Base-by-base conservation (phyloP, 23 red algal species). In the Gracilaria gracilis region DNA sequence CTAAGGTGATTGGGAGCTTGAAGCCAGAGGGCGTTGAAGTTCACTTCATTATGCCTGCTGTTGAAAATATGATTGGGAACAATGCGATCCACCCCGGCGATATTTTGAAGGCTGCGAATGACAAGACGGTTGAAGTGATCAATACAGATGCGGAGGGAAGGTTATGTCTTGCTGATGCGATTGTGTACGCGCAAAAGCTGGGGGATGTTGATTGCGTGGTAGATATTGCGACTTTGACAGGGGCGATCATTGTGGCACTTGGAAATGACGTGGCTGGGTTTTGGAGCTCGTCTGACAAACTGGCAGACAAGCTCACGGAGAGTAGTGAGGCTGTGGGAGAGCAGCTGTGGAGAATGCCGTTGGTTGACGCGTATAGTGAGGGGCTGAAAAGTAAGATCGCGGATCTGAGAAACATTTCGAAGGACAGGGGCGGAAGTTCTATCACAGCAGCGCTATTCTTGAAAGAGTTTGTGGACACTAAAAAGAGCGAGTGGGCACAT, bases 371-470 rank as follows among this genome's bases (percentile, higher is more conserved):
- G 23, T 96, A 96, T 67, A 67, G 61, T n/a, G 97, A 99, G 66
- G 81, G 82, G 6, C 72, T 99, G 16, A 96, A 99, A 65, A 94
- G 97, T 80, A 95, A 88, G 71, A 94, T 99, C 39, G 91, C 93
- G n/a, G 97, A 99, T 75, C 84, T 96, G 93, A 96, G 93, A 51
- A 99, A 99, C 75, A 96, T 99, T n/a, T 91, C 90, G 15, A 83
- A 83, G 58, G 74, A 82, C 11, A 54, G 88, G 1, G 93, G 69
- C 24, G 95, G 66, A 12, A 69, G 94, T 46, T 78, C 90, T 21
- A 99, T 95, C 79, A 91, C 83, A 1, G 97, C 97, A 17, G 97
- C 97, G 9, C 78, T 99, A 34, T 99, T 99, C 74, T 73, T 99
- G 58, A 85, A 89, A 75, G 91, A 99, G 83, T 99, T 99, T 90